Conservation (phyloP, 75 land plant genomes). For the Selaginella tamariscina region DNA sequence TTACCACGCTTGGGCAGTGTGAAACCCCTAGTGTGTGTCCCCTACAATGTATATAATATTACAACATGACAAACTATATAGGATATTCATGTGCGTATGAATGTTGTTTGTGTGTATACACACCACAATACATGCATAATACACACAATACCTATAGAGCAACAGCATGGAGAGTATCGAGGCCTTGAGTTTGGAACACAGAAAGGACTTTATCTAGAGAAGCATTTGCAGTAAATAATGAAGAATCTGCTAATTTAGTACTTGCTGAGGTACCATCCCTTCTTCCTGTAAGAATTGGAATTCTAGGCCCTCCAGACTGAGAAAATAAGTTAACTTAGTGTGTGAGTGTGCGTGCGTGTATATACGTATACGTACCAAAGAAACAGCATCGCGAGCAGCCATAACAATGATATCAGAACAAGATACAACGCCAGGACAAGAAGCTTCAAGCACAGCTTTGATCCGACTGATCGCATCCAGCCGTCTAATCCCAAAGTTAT, state of each 20-base stretch:
- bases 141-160: slow-evolving; percentile 33
- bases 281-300: slow-evolving; percentile 25
- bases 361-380: slow-evolving; percentile 12
- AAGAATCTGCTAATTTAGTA: not conserved
- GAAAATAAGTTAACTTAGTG: not conserved
- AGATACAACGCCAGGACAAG: slow-evolving; percentile 35
- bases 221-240: slow-evolving; percentile 19
- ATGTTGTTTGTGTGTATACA: too few species aligned
- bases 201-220: slow-evolving; percentile 11
- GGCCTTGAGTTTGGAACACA: slow-evolving; percentile 14
- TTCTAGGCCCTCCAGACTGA: slow-evolving; percentile 22
- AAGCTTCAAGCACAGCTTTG: slow-evolving; percentile 13
- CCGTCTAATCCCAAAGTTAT: slow-evolving; percentile 23
- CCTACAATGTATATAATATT: not conserved
- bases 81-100: too few species aligned
- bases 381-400: slow-evolving; percentile 35
- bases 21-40: slow-evolving; percentile 6
- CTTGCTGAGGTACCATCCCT: slow-evolving; percentile 23
- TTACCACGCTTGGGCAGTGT: not conserved
- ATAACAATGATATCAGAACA: slow-evolving; percentile 39
- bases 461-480: slow-evolving; percentile 17
- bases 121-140: too few species aligned
- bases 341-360: not conserved
- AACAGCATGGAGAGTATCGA: slow-evolving; percentile 21
- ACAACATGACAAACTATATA: not conserved